A percentile compares a stretch with the other conserved stretches of the same genome.
phyloP scores from a whole-genome alignment of 129 eudicot genomes.

The Escallonia rubra region DNA sequence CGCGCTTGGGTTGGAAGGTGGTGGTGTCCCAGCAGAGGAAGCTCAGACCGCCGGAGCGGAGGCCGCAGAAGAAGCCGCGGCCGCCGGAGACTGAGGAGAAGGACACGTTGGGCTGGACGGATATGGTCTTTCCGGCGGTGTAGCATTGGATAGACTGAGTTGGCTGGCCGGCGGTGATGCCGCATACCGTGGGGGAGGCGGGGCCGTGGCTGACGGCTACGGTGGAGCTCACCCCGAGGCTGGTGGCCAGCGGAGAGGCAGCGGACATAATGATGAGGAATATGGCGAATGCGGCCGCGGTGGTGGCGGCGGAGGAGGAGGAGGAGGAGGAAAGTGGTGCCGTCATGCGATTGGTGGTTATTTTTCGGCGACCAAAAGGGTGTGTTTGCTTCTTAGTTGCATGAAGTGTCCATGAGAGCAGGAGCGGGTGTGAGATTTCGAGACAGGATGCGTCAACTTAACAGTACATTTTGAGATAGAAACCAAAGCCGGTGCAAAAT shows the following conservation, averaged over 20 bases:
- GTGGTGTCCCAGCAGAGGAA: slow-evolving; percentile 49
- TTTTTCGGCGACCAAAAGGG: neutral
- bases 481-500: too few relatives aligned
- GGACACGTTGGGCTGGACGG: slow-evolving; percentile 37
- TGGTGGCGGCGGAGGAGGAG: neutral
- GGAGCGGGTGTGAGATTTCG: too few relatives aligned
- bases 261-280: neutral
- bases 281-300: neutral
- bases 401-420: too few relatives aligned
- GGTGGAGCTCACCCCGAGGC: slow-evolving; percentile 41
- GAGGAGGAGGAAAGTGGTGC: neutral
- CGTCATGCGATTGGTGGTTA: neutral
- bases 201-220: slow-evolving; percentile 35
- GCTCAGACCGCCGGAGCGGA: slow-evolving; percentile 40
- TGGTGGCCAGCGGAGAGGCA: neutral
- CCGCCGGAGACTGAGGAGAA: slow-evolving; percentile 55
- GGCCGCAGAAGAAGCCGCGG: slow-evolving; percentile 42
- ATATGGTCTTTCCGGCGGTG: slow-evolving; percentile 14
- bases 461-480: too few relatives aligned
- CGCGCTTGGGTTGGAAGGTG: slow-evolving; percentile 15
- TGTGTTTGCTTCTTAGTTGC: neutral
- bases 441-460: too few relatives aligned
- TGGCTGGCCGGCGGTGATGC: slow-evolving; percentile 50
- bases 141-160: slow-evolving; percentile 46
- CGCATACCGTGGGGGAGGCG: slow-evolving; percentile 37